phyloP scores from a whole-genome alignment of 805 yeast genomes.

The Yamadazyma sp. region DNA sequence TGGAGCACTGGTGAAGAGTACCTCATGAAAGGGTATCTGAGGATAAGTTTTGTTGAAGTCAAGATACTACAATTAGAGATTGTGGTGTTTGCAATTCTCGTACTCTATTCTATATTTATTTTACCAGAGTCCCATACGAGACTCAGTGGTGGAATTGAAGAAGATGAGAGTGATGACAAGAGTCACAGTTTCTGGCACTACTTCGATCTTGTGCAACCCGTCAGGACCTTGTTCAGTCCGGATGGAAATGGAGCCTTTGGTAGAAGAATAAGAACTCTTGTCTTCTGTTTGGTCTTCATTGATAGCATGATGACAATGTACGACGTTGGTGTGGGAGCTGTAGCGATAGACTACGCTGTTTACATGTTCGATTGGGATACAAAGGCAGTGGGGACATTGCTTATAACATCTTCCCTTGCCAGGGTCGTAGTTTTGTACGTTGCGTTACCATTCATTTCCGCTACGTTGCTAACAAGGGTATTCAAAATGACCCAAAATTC shows the following conservation, averaged over 20 bases:
- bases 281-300: conserved; percentile 33
- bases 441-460: conserved; percentile 46
- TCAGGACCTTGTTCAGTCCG: conserved; percentile 4
- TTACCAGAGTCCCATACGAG: conserved; percentile 52
- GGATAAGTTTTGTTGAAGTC: conserved; percentile 21
- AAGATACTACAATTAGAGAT: conserved; percentile 31
- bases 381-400: conserved; percentile 48
- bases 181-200: not conserved
- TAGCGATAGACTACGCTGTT: conserved; percentile 51
- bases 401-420: conserved; percentile 43
- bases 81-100: conserved; percentile 31
- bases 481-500: conserved; percentile 27
- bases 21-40: not conserved
- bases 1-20: not conserved
- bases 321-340: conserved; percentile 34
- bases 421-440: conserved; percentile 48
- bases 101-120: conserved; percentile 28
- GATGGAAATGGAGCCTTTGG: not conserved
- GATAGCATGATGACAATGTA: conserved; percentile 38
- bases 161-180: not conserved
- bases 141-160: not conserved
- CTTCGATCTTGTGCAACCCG: not conserved
- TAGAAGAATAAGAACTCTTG: not conserved
- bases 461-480: conserved; percentile 27
- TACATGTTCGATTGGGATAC: conserved; percentile 53